Evolutionary conservation across 129 eudicot genomes (phyloP), one percentile per base, ranked within the genome.

Genomic region (Glebionis coronaria): DNA sequence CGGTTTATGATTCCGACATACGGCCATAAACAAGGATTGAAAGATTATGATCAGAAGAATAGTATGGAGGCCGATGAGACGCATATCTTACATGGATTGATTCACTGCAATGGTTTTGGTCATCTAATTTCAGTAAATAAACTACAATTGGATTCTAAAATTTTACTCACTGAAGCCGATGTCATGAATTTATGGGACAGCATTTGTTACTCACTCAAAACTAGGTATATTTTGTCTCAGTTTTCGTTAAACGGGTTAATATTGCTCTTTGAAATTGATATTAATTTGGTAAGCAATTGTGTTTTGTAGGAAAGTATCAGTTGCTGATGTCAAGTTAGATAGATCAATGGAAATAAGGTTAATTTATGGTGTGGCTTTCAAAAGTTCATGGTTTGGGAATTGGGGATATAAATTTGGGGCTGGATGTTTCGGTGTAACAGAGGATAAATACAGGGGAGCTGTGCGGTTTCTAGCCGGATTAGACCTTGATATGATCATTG

Each of bases 41-140:
- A 67, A 65, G 79, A 68, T 68, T 38, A 76, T 52, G 70, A 76
- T 61, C 65, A 5, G 75, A 68, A 46, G 44, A 69, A 76, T 66
- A 61, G 23, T 78, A 64, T 49, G 61, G 76, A 67, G 80, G 49
- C 59, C 65, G 75, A 68, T 13, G 80, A 62, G 67, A 38, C 74
- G 12, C 81, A 75, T 65, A 21, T 76, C 8, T 78, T 88, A 54
- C 82, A 82, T 42, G 96, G 91, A 57, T 75, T 88, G 73, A 68
- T 88, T 56, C 96, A 88, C 31, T 85, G 96, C 69, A 88, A 88
- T 64, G 96, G 96, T 0, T 88, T 72, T 56, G 96, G 96, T 49
- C 96, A 85, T 80, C 83, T 88, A 27, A 31, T 88, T 19, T 73
- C 83, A 20, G 14, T 88, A 66, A 80, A 85, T 66, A 77, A 79